Percentiles rank a stretch among this genome's conserved stretches.
Evolutionary conservation across 2,329 filamentous ascomycete species (phyloP).

Genomic region (Pseudopithomyces maydicus): DNA sequence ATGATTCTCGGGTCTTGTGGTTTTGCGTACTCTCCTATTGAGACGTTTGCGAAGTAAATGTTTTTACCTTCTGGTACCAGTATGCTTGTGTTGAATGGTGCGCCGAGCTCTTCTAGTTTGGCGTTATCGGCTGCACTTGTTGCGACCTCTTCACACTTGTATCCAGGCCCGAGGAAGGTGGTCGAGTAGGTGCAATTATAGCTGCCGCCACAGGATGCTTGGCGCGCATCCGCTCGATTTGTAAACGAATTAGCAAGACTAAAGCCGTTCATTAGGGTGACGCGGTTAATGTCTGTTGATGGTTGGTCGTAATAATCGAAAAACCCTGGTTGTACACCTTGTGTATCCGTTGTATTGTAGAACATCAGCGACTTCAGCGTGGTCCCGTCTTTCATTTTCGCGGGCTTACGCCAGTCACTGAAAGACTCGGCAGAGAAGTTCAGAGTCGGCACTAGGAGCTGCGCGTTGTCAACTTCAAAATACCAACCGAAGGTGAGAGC

Average conservation of each 20-base stretch:
- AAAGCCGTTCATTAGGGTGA: conserved; percentile 38
- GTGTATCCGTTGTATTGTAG: conserved; percentile 40
- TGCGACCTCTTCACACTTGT: conserved; percentile 38
- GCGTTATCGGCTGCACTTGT: conserved; percentile 22
- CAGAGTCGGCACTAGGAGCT: conserved; percentile 28
- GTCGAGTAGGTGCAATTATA: conserved; percentile 43
- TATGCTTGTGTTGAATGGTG: conserved; percentile 39
- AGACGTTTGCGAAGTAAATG: conserved; percentile 37
- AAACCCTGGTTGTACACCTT: conserved; percentile 21
- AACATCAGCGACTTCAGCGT: conserved; percentile 37
- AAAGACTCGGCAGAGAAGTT: conserved; percentile 39
- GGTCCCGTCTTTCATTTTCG: conserved; percentile 24
- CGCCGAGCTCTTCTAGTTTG: conserved; percentile 25
- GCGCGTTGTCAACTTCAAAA: conserved; percentile 18
- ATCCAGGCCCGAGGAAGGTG: conserved; percentile 36
- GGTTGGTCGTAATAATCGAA: conserved; percentile 46
- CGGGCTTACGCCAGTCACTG: conserved; percentile 37
- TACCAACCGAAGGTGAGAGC: conserved; percentile 44
- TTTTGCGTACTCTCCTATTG: conserved; percentile 32
- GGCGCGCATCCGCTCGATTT: conserved; percentile 34
- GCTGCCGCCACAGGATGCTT: conserved; percentile 40
- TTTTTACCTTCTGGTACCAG: conserved; percentile 35
- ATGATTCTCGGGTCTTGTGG: conserved; percentile 30
- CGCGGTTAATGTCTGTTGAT: conserved; percentile 30
- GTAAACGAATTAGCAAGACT: conserved; percentile 31